Percentiles rank a stretch among this genome's conserved stretches.
These are phyloP conservation scores for Pyrenophora seminiperda DNA, from an alignment of 2,329 filamentous ascomycete genomes.

Conservation along the genomic window DNA sequence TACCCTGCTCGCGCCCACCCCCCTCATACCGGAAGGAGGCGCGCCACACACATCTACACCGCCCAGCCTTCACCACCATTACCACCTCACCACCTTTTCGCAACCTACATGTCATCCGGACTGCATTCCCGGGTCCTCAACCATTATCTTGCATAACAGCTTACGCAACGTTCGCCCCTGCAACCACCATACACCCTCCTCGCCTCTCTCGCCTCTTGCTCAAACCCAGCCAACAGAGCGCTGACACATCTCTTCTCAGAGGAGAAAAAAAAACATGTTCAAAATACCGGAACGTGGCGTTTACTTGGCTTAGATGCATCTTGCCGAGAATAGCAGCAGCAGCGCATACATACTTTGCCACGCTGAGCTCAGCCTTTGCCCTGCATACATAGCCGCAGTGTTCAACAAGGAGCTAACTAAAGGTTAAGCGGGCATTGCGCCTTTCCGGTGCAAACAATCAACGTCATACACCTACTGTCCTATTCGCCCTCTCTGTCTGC, in stretches of 20 bases:
- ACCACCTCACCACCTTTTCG: slow-evolving; percentile 7
- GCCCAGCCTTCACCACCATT: slow-evolving; percentile 1
- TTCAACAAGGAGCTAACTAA: not conserved
- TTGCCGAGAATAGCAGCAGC: slow-evolving; percentile 21
- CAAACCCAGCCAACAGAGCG: slow-evolving; percentile 3
- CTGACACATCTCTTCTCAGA: slow-evolving; percentile 3
- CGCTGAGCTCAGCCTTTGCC: slow-evolving; percentile 10
- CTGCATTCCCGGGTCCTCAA: not conserved
- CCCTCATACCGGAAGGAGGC: too few species aligned
- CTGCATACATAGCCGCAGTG: slow-evolving; percentile 11
- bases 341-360: slow-evolving; percentile 14
- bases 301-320: slow-evolving; percentile 11
- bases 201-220: not conserved
- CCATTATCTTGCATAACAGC: slow-evolving; percentile 6
- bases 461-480: slow-evolving; percentile 3
- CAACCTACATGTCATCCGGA: slow-evolving; percentile 3
- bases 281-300: slow-evolving; percentile 1
- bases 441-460: not conserved
- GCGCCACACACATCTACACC: slow-evolving; percentile 10
- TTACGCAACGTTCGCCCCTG: slow-evolving; percentile 1
- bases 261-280: slow-evolving; percentile 1
- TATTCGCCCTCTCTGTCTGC: not conserved
- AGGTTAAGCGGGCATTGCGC: slow-evolving; percentile 3
- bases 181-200: not conserved
- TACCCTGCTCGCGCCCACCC: slow-evolving; percentile 11